Evolutionary conservation across 805 yeast genomes (phyloP).

Genomic region (Teunomyces stri): DNA sequence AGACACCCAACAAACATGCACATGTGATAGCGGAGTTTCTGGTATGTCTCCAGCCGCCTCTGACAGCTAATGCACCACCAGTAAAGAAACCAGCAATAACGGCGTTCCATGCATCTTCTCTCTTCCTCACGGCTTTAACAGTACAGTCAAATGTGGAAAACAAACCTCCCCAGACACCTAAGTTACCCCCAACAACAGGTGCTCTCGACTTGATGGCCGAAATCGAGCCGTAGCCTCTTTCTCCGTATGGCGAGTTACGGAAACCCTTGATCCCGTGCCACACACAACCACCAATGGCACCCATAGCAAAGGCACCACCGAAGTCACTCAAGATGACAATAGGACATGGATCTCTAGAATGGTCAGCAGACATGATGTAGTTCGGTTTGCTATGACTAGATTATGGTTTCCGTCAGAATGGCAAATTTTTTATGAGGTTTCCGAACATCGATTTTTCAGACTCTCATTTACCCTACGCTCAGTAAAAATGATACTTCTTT

Average conservation of each 20-base stretch:
- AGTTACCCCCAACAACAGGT: constrained; percentile 98
- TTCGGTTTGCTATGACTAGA: constrained; percentile 1
- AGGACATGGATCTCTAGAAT: constrained; percentile 99
- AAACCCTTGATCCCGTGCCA: constrained; percentile 99
- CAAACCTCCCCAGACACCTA: constrained; percentile 99
- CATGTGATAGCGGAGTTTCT: constrained; percentile 96
- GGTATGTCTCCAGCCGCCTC: constrained; percentile 98
- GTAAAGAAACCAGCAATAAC: constrained; percentile 96
- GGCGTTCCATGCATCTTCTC: constrained; percentile 99
- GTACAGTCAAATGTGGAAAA: constrained; percentile 95
- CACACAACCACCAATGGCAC: constrained; percentile 96
- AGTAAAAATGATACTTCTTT: not conserved
- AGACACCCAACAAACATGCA: constrained; percentile 93
- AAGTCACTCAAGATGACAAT: constrained; percentile 92
- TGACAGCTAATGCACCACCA: constrained; percentile 95
- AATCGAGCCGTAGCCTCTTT: constrained; percentile 85
- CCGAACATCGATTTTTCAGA: constrained; percentile 7
- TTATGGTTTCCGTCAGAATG: not conserved
- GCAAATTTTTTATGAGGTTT: constrained; percentile 4
- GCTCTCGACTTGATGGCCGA: constrained; percentile 94
- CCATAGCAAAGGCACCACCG: constrained; percentile 99
- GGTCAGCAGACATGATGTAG: constrained; percentile 80
- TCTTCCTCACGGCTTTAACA: constrained; percentile 90
- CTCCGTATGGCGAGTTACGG: constrained; percentile 96
- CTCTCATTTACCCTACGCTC: constrained; percentile 3